Evolutionary conservation across 2,329 filamentous ascomycete genomes (phyloP).

Genomic region (Botryotinia globosa): DNA sequence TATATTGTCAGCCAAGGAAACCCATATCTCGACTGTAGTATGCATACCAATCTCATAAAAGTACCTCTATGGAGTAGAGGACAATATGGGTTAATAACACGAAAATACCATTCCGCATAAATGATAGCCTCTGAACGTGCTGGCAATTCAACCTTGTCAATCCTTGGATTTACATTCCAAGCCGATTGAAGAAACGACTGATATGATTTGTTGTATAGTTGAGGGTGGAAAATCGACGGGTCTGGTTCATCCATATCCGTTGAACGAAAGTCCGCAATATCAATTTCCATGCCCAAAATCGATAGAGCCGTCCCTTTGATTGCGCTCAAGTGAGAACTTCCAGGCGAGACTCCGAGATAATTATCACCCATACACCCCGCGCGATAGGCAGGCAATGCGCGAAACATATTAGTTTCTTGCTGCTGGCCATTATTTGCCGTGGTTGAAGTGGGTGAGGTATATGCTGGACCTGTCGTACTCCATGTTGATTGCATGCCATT

Average conservation of each 20-base stretch:
- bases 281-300: constrained; percentile 75
- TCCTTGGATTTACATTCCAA: constrained; percentile 57
- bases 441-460: constrained; percentile 13
- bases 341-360: constrained; percentile 60
- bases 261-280: constrained; percentile 69
- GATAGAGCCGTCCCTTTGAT: constrained; percentile 75
- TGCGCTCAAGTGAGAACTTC: constrained; percentile 64
- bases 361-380: constrained; percentile 52
- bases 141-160: constrained; percentile 59
- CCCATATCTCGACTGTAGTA: background rate
- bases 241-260: constrained; percentile 62
- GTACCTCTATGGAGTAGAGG: constrained; percentile 76
- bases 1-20: constrained; percentile 37
- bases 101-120: constrained; percentile 74
- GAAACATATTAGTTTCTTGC: constrained; percentile 32
- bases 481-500: constrained; percentile 24
- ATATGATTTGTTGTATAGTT: constrained; percentile 68
- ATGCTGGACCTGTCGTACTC: constrained; percentile 23
- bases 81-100: constrained; percentile 67
- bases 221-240: constrained; percentile 43
- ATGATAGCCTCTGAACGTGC: constrained; percentile 61
- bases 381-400: constrained; percentile 31
- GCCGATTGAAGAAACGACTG: constrained; percentile 65
- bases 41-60: constrained; percentile 63
- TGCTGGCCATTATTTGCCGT: constrained; percentile 10